These are phyloP conservation scores for Scedosporium aurantiacum DNA, from an alignment of 2,329 filamentous ascomycete species.

Conservation along the genomic window DNA sequence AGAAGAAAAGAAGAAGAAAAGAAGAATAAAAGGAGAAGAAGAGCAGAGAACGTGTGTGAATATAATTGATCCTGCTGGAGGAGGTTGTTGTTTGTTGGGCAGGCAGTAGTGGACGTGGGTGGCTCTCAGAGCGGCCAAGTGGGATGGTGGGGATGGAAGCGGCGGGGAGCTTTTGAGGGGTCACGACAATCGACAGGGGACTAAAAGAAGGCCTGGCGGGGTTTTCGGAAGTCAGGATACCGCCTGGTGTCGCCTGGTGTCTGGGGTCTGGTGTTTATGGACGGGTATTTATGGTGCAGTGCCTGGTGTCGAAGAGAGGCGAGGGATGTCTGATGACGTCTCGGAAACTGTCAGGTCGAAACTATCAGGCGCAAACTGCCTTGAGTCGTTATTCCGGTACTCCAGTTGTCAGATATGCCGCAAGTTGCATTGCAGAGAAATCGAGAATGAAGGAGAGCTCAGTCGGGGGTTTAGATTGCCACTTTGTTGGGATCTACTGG, in stretches of 20 bases:
- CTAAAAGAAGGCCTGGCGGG: not conserved
- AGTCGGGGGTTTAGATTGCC: no score
- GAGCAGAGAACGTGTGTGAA: not conserved
- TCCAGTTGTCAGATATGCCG: no score
- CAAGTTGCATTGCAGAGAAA: not conserved
- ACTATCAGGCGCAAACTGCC: no score
- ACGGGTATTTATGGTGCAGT: no score
- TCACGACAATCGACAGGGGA: conserved; percentile 5
- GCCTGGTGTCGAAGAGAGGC: no score
- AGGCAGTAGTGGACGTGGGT: not conserved
- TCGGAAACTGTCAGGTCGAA: no score
- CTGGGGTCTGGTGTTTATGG: not conserved
- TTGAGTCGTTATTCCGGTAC: no score
- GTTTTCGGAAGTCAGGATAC: not conserved
- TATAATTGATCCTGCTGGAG: no score
- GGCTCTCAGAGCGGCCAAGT: not conserved
- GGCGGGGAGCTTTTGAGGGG: conserved; percentile 8
- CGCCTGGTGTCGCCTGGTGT: not conserved
- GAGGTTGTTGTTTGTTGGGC: not conserved
- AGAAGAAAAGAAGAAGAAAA: not conserved
- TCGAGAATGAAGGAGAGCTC: not conserved
- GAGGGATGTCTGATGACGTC: no score
- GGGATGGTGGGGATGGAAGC: conserved; percentile 13
- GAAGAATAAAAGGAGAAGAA: not conserved
- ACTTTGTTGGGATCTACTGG: not conserved